A percentile compares a stretch with the other conserved stretches of the same genome.
Conservation (phyloP, 2,329 filamentous ascomycete species). For the Aspergillus unguis region DNA sequence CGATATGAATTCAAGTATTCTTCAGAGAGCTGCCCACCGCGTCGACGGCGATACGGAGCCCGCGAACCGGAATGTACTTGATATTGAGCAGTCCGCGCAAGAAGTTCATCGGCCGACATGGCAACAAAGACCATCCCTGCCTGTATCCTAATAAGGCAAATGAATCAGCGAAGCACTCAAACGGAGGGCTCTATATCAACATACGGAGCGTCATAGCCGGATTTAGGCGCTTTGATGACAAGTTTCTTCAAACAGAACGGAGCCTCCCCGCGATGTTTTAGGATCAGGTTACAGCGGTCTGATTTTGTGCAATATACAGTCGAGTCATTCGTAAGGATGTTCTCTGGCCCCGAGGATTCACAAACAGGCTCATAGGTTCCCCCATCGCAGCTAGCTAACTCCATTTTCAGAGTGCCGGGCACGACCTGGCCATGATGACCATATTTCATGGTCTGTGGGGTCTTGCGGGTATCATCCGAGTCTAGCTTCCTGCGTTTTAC, state of each 20-base stretch:
- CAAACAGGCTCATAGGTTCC: slow-evolving; percentile 59
- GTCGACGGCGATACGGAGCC: slow-evolving; percentile 28
- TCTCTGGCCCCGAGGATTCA: slow-evolving; percentile 65
- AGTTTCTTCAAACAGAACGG: slow-evolving; percentile 82
- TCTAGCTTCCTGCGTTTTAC: slow-evolving; percentile 70
- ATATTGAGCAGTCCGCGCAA: slow-evolving; percentile 70
- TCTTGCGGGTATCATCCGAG: slow-evolving; percentile 53
- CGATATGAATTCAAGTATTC: slow-evolving; percentile 40
- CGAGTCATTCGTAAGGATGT: slow-evolving; percentile 76
- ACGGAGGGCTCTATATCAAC: slow-evolving; percentile 50
- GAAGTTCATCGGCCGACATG: slow-evolving; percentile 75
- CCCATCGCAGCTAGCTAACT: slow-evolving; percentile 85
- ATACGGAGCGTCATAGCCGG: slow-evolving; percentile 82
- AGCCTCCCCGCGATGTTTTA: slow-evolving; percentile 75
- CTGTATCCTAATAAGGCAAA: slow-evolving; percentile 61
- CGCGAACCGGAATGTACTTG: slow-evolving; percentile 57
- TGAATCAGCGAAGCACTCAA: slow-evolving; percentile 30
- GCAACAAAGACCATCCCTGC: slow-evolving; percentile 90
- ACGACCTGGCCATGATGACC: slow-evolving; percentile 85
- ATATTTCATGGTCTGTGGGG: slow-evolving; percentile 65
- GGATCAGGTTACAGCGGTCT: slow-evolving; percentile 80
- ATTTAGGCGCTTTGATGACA: slow-evolving; percentile 78
- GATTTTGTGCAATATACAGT: slow-evolving; percentile 88
- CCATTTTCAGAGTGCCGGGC: slow-evolving; percentile 75
- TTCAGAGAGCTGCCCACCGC: slow-evolving; percentile 35